Base-by-base conservation (phyloP, 1,284 basidiomycete genomes). In the Apiotrichum gamsii region DNA sequence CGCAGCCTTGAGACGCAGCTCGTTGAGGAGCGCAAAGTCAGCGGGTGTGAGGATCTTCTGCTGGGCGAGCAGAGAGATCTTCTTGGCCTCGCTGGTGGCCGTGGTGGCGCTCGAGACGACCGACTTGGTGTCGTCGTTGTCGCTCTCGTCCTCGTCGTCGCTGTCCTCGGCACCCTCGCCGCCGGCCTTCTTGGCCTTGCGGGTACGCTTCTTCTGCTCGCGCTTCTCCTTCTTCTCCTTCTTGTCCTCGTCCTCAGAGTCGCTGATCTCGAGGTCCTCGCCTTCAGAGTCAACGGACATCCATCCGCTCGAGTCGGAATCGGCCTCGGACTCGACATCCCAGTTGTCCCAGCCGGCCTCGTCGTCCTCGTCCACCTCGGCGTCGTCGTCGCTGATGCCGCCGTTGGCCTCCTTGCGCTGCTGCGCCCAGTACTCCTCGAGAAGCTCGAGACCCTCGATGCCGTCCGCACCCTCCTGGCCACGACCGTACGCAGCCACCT, bases 1-100 rank as follows among this genome's bases (percentile, higher is more conserved):
- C n/a, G 88, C 88, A 0, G 85, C 87, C 72, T 87, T 80, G 48
- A 90, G 79, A 8, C 86, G 84, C 9, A 98, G 81, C 61, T 96
- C 89, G 61, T 90, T 89, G 47, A 98, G 79, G 42, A 96, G 76
- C 0, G 88, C 88, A 70, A 97, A 98, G 72, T 99, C 94, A 23
- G 93, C 93, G 0, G 95, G 95, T 0, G 95, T 98, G 29, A 98
- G 81, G 63, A 99, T 98, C 89, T 72, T 73, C 50, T 72, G 69
- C 46, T 71, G 68, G 31, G 72, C 72, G 2, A 74, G 57, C 14
- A 70, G 52, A 5, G 72, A 72, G 8, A 74, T 47, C 56, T 72
- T 73, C 59, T 68, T 69, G 45, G 62, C 56, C 30, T 70, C 72
- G 33, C 64, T 65, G 3, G 59, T 48, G 6, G 59, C 62, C 4